A percentile compares a stretch with the other conserved stretches of the same genome.
These are phyloP conservation scores for Aspergillus amoenus DNA, from an alignment of 2,329 filamentous ascomycete species.

Conservation along the genomic window DNA sequence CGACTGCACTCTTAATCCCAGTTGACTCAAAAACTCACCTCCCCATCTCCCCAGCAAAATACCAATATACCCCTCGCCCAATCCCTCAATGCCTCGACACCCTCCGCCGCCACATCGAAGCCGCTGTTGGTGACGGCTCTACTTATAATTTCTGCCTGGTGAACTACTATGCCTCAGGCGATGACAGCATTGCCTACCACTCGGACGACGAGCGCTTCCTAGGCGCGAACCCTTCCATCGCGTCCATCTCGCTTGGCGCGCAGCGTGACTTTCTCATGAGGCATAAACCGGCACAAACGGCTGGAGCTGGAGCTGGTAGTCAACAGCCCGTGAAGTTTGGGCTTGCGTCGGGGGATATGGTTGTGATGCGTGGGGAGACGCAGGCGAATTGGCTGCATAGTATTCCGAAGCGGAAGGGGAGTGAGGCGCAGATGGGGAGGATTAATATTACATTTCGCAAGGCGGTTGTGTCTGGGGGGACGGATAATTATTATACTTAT, in stretches of 20 bases:
- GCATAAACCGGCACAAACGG: constrained; percentile 60
- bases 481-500: constrained; percentile 81
- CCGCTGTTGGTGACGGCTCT: constrained; percentile 56
- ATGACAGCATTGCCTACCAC: constrained; percentile 76
- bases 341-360: constrained; percentile 71
- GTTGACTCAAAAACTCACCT: constrained; percentile 46
- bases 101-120: constrained; percentile 63
- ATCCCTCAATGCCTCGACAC: constrained; percentile 68
- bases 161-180: constrained; percentile 77
- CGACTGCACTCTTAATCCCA: constrained; percentile 16
- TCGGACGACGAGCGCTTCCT: constrained; percentile 79
- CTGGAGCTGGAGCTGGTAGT: constrained; percentile 28
- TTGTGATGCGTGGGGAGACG: constrained; percentile 74
- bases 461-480: constrained; percentile 69
- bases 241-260: constrained; percentile 71
- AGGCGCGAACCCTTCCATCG: constrained; percentile 67
- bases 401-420: constrained; percentile 70
- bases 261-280: constrained; percentile 75
- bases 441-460: constrained; percentile 78
- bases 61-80: constrained; percentile 64
- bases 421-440: constrained; percentile 61
- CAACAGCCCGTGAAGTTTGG: constrained; percentile 49
- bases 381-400: constrained; percentile 76
- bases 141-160: constrained; percentile 77
- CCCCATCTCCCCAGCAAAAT: constrained; percentile 47